phyloP scores from a whole-genome alignment of 2,329 filamentous ascomycete species.

The Cryphonectria radicalis region DNA sequence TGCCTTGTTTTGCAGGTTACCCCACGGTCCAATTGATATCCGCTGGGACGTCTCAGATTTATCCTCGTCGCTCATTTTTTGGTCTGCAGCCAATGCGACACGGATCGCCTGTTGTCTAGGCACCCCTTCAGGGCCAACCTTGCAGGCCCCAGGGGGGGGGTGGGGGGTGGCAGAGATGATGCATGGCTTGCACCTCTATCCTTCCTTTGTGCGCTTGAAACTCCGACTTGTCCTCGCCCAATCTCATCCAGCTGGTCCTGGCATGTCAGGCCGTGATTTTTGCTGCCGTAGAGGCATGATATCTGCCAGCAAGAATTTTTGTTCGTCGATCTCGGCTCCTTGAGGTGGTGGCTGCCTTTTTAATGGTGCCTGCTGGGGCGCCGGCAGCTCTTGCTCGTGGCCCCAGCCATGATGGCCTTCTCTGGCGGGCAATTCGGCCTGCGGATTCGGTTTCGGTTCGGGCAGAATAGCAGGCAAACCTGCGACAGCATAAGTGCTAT shows the following conservation, averaged over 20 bases:
- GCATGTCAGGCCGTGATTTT: slow-evolving; percentile 11
- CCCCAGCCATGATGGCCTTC: slow-evolving; percentile 23
- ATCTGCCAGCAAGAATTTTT: slow-evolving; percentile 28
- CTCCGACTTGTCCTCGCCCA: background rate
- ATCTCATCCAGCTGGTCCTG: slow-evolving; percentile 24
- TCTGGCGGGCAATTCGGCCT: slow-evolving; percentile 27
- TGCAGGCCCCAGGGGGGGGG: background rate
- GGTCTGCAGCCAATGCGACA: background rate
- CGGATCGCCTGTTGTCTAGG: background rate
- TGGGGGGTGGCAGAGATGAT: background rate
- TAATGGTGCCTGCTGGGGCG: slow-evolving; percentile 25
- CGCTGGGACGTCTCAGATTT: background rate
- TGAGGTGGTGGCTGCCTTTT: slow-evolving; percentile 24
- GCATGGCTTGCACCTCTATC: background rate
- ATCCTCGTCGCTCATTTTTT: background rate
- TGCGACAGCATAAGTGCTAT: slow-evolving; percentile 12
- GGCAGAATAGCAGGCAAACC: slow-evolving; percentile 27
- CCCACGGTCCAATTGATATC: background rate
- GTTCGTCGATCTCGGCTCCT: slow-evolving; percentile 27
- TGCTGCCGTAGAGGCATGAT: slow-evolving; percentile 22
- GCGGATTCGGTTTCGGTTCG: slow-evolving; percentile 22
- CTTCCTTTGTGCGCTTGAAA: too few relatives aligned
- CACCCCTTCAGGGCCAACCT: background rate
- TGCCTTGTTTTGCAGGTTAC: background rate
- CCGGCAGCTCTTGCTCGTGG: slow-evolving; percentile 27